A percentile compares a stretch with the other conserved stretches of the same genome.
phyloP scores from a whole-genome alignment of 371 early-diverging fungal species.

The Actinomortierella ambigua region DNA sequence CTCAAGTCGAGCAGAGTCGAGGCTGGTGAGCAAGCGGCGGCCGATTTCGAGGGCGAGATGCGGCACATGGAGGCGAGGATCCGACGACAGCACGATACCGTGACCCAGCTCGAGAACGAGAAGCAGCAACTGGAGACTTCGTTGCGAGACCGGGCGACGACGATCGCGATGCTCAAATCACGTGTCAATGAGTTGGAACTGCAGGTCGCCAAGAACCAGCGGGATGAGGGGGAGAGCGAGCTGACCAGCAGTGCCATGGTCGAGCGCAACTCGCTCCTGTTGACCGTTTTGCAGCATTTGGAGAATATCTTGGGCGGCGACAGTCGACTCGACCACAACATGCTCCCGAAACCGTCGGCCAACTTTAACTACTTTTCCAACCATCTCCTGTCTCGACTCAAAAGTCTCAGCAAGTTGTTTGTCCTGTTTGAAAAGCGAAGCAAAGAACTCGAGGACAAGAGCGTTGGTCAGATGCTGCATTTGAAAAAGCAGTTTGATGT shows the following conservation, averaged over 20 bases:
- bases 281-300: slow-evolving; percentile 38
- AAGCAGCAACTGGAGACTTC: slow-evolving; percentile 31
- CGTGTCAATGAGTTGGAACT: slow-evolving; percentile 33
- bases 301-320: slow-evolving; percentile 43
- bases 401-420: slow-evolving; percentile 35
- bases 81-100: slow-evolving; percentile 11
- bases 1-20: slow-evolving; percentile 23
- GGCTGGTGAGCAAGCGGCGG: slow-evolving; percentile 12
- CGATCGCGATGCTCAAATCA: slow-evolving; percentile 35
- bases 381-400: slow-evolving; percentile 35
- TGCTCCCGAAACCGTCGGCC: slow-evolving; percentile 45
- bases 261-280: slow-evolving; percentile 47
- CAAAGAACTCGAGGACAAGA: slow-evolving; percentile 42
- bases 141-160: slow-evolving; percentile 25
- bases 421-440: slow-evolving; percentile 42
- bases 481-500: slow-evolving; percentile 25
- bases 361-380: slow-evolving; percentile 45
- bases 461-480: slow-evolving; percentile 38
- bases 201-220: slow-evolving; percentile 25
- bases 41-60: too few relatives aligned
- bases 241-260: slow-evolving; percentile 30
- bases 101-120: slow-evolving; percentile 29
- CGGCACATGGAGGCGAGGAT: too few relatives aligned
- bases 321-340: slow-evolving; percentile 29
- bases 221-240: slow-evolving; percentile 14